Base-by-base conservation (phyloP, 2,329 filamentous ascomycete species). In the Sclerotinia subarctica region DNA sequence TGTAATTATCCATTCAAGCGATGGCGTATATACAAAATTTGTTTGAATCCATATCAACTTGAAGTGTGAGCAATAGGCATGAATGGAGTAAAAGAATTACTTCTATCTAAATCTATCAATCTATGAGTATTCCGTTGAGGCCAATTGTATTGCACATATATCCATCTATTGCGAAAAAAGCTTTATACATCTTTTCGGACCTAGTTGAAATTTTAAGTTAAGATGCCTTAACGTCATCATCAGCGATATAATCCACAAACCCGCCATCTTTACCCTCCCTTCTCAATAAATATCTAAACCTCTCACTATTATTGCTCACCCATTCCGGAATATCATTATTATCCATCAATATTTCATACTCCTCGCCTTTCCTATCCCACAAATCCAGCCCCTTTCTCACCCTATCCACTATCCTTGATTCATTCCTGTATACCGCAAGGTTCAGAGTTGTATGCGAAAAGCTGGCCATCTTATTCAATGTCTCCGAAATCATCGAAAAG, bases 241-340 rank as follows among this genome's bases (percentile, higher is more conserved):
- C 21, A 38, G 47, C 46, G 5, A 42, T 24, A 54, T 70, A 71
- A 53, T 74, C 73, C 13, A 66, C 56, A 58, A 74, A 74, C 29
- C 72, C 72, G 5, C 70, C 73, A 68, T 69, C 68, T 47, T 66
- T 59, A 8, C 56, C 69, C 53, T 74, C 70, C n/a, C 73, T 67
- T 56, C 72, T 68, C 17, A 74, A 54, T 62, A 73, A 51, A 64
- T 73, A 74, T 47, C 56, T 64, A 54, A 71, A 74, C 15, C 46
- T 71, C 54, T 70, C 70, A 29, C 38, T 72, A 49, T 70, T 68
- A 38, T 52, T 64, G 11, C 10, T 29, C 54, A 84, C 70, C 70
- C 78, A 82, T 6, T 68, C 69, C 6, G 82, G 82, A 3, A 83
- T 69, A 71, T 83, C 81, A 58, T 67, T 66, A 68, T 82, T 81